phyloP scores from a whole-genome alignment of 495 filamentous ascomycete genomes.

The Sphaerosporella brunnea region DNA sequence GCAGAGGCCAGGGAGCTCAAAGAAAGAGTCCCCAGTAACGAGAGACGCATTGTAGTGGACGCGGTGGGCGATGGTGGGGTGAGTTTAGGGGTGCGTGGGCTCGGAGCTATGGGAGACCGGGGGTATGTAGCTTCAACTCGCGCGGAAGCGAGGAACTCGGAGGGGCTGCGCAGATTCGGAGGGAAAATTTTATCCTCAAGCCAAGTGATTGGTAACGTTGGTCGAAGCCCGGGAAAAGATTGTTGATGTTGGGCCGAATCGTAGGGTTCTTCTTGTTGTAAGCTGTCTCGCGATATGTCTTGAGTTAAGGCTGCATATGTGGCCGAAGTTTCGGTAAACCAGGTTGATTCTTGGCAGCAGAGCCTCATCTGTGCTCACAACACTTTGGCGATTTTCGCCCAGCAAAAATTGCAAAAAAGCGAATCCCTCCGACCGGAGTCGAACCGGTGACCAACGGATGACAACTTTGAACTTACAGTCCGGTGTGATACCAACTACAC shows the following conservation, averaged over 20 bases:
- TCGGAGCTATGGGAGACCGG: slow-evolving; percentile 4
- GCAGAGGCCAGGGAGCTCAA: slow-evolving; percentile 42
- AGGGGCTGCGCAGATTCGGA: not conserved
- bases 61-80: not conserved
- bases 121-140: slow-evolving; percentile 8
- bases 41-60: slow-evolving; percentile 15
- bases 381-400: too few species aligned
- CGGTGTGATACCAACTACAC: slow-evolving; percentile 16
- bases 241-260: too few species aligned
- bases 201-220: too few species aligned
- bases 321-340: not conserved
- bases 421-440: slow-evolving; percentile 8
- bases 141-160: slow-evolving; percentile 1
- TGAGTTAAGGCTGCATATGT: not conserved
- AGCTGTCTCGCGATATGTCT: too few species aligned
- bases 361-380: not conserved
- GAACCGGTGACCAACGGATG: slow-evolving; percentile 14
- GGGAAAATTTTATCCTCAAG: too few species aligned
- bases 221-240: too few species aligned
- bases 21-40: slow-evolving; percentile 16
- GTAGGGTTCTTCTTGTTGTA: too few species aligned
- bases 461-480: slow-evolving; percentile 10
- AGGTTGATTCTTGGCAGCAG: not conserved
- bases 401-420: not conserved
- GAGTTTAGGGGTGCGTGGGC: not conserved